Evolutionary conservation across 768 basidiomycete species (phyloP), one percentile per base, ranked within the genome.

Genomic region (Russula ochroleuca): DNA sequence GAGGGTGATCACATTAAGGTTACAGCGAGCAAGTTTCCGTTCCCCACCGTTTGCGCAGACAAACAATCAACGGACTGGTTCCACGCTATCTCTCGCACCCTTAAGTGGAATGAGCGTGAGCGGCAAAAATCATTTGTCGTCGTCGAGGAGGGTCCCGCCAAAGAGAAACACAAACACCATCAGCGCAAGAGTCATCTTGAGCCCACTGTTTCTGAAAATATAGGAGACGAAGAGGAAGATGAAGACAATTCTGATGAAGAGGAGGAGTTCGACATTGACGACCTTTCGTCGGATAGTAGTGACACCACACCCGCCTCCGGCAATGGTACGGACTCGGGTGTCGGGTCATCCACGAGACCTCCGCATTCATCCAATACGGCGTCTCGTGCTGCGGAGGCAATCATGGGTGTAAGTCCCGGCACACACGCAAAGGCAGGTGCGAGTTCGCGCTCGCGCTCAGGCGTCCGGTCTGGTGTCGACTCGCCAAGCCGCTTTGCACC

Each of bases 1-100:
- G 95, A 98, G 87, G 97, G 97, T 47, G 97, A 99, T 71, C 96
- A 98, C 73, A 98, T 99, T 78, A 98, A 96, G 77, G 88, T 99
- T 62, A 94, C 91, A 1, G 96, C 97, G 0, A 97, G 94, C 1
- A 92, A 88, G 72, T 99, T 92, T 74, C 97, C 97, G 5, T 98
- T 98, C 81, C 97, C 97, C 8, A 98, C 97, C 3, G 94, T 99
- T 7, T 98, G 96, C 71, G 94, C 93, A 8, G 92, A 97, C 73
- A 97, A 95, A 66, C 95, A 97, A 72, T 97, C 94, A 21, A 92
- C 92, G 2, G 97, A 99, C 72, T 99, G 97, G 97, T 98, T 99
- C 85, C 87, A 93, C 66, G 84, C 96, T 5, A 98, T 99, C 67
- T 92, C 93, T 40, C 84, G 97, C 25, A 99, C 96, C 10, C 80